phyloP scores from a whole-genome alignment of 106 monocot genomes.

The Platanthera guangdongensis region DNA sequence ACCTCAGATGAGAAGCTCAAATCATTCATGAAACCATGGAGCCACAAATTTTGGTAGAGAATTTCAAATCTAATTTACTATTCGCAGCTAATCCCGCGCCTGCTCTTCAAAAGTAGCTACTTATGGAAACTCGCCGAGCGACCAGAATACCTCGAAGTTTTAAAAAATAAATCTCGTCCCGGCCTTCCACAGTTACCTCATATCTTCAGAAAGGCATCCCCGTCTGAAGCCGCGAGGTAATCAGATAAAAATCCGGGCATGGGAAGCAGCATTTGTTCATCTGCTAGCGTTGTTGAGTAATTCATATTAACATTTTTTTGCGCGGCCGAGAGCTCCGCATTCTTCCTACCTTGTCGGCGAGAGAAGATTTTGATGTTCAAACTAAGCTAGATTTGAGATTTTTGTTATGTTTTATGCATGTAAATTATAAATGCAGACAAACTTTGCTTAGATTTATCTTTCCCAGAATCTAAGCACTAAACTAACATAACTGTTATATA shows the following conservation, averaged over 20 bases:
- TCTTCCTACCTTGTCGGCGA: neutral
- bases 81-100: too few relatives aligned
- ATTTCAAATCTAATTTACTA: neutral
- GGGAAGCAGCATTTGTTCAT: neutral
- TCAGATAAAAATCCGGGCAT: neutral
- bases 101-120: neutral
- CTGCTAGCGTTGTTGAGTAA: neutral
- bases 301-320: neutral
- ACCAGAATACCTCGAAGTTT: neutral
- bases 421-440: too few relatives aligned
- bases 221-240: neutral
- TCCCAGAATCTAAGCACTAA: too few relatives aligned
- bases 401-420: too few relatives aligned
- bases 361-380: neutral
- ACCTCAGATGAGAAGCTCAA: constrained; percentile 2
- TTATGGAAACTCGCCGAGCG: neutral
- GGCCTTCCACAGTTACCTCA: neutral
- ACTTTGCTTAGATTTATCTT: too few relatives aligned
- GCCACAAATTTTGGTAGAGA: neutral
- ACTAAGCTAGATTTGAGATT: neutral
- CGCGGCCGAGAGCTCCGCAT: neutral
- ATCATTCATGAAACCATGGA: neutral
- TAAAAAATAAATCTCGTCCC: neutral
- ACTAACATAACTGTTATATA: too few relatives aligned
- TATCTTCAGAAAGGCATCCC: neutral